Evolutionary conservation across 1,284 basidiomycete species (phyloP), one percentile per base, ranked within the genome.

Genomic region (Phylloboletellus chloephorus): DNA sequence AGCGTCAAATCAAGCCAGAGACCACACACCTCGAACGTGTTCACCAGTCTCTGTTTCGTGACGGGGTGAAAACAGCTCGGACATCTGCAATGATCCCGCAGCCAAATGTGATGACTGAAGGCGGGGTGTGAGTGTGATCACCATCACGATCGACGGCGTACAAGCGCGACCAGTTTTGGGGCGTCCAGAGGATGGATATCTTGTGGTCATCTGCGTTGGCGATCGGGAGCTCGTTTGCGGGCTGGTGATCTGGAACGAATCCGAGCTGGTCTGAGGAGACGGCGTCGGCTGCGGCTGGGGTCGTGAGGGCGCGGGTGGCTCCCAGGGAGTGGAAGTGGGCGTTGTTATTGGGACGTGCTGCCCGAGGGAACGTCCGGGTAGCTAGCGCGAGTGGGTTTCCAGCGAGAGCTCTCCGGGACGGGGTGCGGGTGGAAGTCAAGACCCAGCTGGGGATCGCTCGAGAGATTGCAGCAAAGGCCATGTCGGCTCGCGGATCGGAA

Each of bases 81-180:
- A 63, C 93, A 97, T 23, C 93, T 76, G 58, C 95, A 98, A 57
- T 98, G 94, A 58, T 90, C 88, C 9, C 81, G 69, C 17, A 89
- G 64, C 77, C 82, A 88, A 31, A 83, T 67, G 56, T 83, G 72
- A 59, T 87, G 80, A 57, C 82, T 85, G 40, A 35, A 48, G 30
- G n/a, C 11, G 37, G 8, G 12, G 11, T 9, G 7, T 13, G 36
- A 37, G 10, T 28, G 32, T 26, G 28, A 38, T 19, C 5, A 21
- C 5, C 16, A 34, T 23, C 26, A 11, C 9, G 28, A 36, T 32
- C 37, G 34, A 31, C 26, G 20, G 28, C 81, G 47, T 58, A 87
- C 84, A 80, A 88, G 66, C 76, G 68, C 2, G 84, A 83, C 74
- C 78, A 82, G 8, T 67, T 73, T 41, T 70, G 66, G 3, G 74